Conservation (phyloP, 495 filamentous ascomycete genomes). For the Sordaria brevicollis region DNA sequence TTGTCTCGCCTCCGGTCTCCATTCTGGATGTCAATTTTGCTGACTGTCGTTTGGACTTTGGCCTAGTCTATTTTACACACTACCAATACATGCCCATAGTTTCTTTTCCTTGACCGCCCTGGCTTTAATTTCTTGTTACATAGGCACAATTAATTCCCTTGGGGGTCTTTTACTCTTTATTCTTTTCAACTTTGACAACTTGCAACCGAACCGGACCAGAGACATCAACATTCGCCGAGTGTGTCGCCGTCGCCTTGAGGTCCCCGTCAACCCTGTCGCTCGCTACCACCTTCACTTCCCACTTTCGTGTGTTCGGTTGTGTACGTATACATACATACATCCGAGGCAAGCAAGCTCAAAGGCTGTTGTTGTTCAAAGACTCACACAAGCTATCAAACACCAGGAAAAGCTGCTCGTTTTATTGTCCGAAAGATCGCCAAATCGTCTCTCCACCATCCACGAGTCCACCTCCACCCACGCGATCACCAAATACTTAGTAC, state of each 20-base stretch:
- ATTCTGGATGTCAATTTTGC: neutral
- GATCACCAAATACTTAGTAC: neutral
- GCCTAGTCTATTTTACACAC: neutral
- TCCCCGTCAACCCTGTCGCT: neutral
- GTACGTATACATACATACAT: neutral
- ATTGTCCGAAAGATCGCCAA: neutral
- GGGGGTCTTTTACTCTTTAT: too few species aligned
- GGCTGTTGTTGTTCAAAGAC: neutral
- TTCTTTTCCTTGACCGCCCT: neutral
- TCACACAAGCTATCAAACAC: neutral
- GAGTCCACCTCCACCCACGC: neutral
- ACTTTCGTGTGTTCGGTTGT: neutral
- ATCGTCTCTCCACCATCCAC: neutral
- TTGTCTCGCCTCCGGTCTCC: neutral
- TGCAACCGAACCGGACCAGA: neutral
- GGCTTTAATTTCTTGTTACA: neutral
- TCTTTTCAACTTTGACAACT: neutral
- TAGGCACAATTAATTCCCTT: neutral
- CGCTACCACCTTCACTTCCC: neutral
- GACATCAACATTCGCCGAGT: neutral
- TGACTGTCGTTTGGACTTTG: neutral
- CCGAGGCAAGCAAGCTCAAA: neutral
- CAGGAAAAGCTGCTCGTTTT: neutral
- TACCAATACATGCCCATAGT: neutral
- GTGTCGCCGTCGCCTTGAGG: neutral